Percentiles rank a stretch among this genome's conserved stretches.
Conservation (phyloP, 2,329 filamentous ascomycete species). For the Trichophaea hybrida region DNA sequence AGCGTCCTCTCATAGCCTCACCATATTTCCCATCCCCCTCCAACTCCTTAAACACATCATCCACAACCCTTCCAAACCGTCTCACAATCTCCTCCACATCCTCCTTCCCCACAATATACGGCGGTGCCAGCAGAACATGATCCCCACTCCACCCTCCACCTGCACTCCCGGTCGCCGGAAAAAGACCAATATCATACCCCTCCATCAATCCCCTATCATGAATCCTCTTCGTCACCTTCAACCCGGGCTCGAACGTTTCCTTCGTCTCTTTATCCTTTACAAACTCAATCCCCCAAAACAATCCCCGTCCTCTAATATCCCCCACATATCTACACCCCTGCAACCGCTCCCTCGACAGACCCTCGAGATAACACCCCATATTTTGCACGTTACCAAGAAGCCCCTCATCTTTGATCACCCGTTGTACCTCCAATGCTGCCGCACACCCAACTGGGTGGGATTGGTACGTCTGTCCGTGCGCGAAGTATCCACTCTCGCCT, state of each 20-base stretch:
- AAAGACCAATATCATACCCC: slow-evolving; percentile 43
- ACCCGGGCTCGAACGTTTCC: slow-evolving; percentile 35
- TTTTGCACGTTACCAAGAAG: slow-evolving; percentile 44
- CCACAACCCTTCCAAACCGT: not conserved
- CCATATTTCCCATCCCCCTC: not conserved
- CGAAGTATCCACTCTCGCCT: slow-evolving; percentile 33
- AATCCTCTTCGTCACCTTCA: slow-evolving; percentile 37
- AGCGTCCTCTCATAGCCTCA: too few relatives aligned
- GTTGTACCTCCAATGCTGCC: slow-evolving; percentile 48
- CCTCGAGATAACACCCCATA: slow-evolving; percentile 40
- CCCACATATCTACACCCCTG: slow-evolving; percentile 40
- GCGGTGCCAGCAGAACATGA: slow-evolving; percentile 54
- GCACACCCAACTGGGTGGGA: slow-evolving; percentile 46
- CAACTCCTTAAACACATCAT: not conserved
- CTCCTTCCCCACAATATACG: slow-evolving; percentile 47
- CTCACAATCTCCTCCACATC: slow-evolving; percentile 30
- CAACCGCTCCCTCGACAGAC: slow-evolving; percentile 35
- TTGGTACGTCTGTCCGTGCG: slow-evolving; percentile 51
- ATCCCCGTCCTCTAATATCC: slow-evolving; percentile 45
- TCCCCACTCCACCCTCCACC: slow-evolving; percentile 48
- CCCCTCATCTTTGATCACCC: slow-evolving; percentile 42
- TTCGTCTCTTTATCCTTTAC: slow-evolving; percentile 40
- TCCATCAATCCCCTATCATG: slow-evolving; percentile 37
- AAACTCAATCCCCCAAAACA: slow-evolving; percentile 46
- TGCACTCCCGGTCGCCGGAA: slow-evolving; percentile 48